Percentiles rank a stretch among this genome's conserved stretches.
Evolutionary conservation across 2,329 filamentous ascomycete genomes (phyloP).

Genomic region (Aspergillus uvarum): DNA sequence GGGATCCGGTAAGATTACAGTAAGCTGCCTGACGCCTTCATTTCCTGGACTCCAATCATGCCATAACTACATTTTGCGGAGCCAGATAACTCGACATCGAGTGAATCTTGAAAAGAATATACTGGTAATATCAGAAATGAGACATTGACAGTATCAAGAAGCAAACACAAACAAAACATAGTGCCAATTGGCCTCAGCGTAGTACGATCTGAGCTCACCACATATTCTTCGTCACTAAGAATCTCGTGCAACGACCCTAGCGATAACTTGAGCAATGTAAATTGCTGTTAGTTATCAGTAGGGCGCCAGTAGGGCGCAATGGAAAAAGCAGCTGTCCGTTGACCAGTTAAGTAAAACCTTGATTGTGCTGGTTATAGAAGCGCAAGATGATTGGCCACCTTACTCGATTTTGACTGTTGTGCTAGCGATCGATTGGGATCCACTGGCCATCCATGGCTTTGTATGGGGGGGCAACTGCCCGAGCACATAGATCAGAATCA

Average conservation of each 20-base stretch:
- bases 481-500: no score
- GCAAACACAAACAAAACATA: no score
- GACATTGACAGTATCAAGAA: no score
- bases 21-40: background rate
- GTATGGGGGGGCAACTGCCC: background rate
- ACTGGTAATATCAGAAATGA: no score
- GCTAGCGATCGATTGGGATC: background rate
- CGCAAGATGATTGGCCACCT: background rate
- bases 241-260: background rate
- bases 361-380: background rate
- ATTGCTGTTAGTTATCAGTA: background rate
- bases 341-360: background rate
- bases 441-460: background rate
- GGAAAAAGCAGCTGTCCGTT: background rate
- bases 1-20: background rate
- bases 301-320: background rate
- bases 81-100: no score
- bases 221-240: background rate
- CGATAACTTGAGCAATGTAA: background rate
- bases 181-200: no score
- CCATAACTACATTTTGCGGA: background rate
- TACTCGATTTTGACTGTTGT: background rate
- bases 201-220: background rate
- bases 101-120: no score
- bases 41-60: background rate